Evolutionary conservation across 257 asterid genomes (phyloP).

Genomic region (Lavandula angustifolia): DNA sequence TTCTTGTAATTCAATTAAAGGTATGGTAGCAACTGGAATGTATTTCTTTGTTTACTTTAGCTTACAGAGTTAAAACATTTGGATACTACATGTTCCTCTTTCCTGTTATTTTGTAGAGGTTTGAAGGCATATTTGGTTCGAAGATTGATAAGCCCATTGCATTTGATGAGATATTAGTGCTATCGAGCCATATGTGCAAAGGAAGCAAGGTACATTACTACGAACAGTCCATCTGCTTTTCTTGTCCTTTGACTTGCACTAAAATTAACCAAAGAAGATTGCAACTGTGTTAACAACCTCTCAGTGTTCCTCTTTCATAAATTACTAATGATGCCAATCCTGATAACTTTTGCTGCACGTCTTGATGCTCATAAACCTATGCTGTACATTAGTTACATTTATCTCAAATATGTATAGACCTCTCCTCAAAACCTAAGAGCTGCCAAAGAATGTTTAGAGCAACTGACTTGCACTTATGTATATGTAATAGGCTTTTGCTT

Average conservation of each 20-base stretch:
- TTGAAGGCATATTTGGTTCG: constrained; percentile 86
- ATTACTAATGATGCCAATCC: constrained; percentile 8
- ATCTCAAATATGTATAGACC: constrained; percentile 9
- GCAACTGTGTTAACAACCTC: constrained; percentile 13
- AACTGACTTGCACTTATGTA: constrained; percentile 19
- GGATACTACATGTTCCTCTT: neutral
- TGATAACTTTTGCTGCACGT: neutral
- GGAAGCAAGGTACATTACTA: constrained; percentile 66
- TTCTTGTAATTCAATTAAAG: constrained; percentile 96
- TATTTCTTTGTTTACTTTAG: constrained; percentile 20
- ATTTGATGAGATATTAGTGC: constrained; percentile 74
- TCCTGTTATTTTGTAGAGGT: constrained; percentile 55
- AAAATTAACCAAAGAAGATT: neutral
- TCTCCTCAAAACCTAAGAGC: constrained; percentile 6
- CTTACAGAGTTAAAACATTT: constrained; percentile 13
- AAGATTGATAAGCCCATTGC: constrained; percentile 81
- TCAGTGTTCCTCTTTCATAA: constrained; percentile 2
- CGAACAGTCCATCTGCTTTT: constrained; percentile 16
- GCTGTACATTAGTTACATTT: constrained; percentile 1
- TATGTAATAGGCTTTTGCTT: constrained; percentile 6
- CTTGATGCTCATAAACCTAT: constrained; percentile 2
- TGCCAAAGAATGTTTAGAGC: constrained; percentile 3
- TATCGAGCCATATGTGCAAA: constrained; percentile 88
- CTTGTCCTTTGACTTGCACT: constrained; percentile 19
- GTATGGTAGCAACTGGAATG: constrained; percentile 38